Base-by-base conservation (phyloP, 176 grass and related monocot genomes). In the Cenchrus purpureus region DNA sequence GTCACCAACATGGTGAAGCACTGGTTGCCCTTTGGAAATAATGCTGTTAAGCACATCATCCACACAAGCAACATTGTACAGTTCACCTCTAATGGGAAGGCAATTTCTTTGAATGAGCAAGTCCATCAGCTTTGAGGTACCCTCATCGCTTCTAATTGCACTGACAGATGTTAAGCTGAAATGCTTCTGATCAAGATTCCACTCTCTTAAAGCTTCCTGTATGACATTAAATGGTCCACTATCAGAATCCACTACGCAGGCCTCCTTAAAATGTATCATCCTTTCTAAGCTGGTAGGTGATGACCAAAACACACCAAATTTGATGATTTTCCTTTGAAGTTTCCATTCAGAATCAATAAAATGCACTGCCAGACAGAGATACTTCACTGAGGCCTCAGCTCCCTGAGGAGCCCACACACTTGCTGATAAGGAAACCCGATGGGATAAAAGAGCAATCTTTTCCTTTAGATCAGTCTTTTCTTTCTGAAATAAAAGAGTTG, bases 381-480 rank as follows among this genome's bases (percentile, higher is more conserved):
- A 90, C 48, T 90, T 90, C 60, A 90, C 58, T 58, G 78, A 82
- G 65, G 65, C 72, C n/a, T 78, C 88, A 73, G 88, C 37, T 90
- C 79, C 83, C 45, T 65, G 13, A 65, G 83, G 71, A 86, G 37
- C 37, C 78, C 83, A 90, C 19, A 90, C 55, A 55, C 73, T 82
- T 90, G 88, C 88, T 72, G 88, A 90, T 63, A 90, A 82, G 13
- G 88, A 90, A 90, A 90, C 25, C 59, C 72, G 88, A 74, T 17
- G 65, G 50, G 78, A 86, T 45, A 67, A 82, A 48, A 70, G 48
- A 42, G 72, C 32, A 65, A 90, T 90, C 82, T 77, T 90, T 67
- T 82, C 88, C 88, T 90, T 90, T 77, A 90, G 88, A 34, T 86
- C 83, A 56, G 88, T 28, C 78, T 90, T 90, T 86, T 90, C 88